Evolutionary conservation across 768 basidiomycete genomes (phyloP).

Genomic region (Dendrothele bispora): DNA sequence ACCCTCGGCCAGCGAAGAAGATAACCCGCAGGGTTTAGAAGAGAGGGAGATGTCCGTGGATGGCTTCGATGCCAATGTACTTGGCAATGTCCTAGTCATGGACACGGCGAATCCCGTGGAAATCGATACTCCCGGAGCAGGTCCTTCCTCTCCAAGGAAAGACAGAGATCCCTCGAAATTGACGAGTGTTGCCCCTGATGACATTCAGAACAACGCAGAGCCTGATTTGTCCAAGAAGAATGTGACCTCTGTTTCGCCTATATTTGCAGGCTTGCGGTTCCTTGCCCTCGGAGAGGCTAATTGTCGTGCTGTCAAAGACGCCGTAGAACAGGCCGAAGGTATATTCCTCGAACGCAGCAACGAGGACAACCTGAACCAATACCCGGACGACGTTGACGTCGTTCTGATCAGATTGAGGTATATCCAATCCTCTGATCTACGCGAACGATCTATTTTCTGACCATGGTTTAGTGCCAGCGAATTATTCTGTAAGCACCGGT

Average conservation of each 20-base stretch:
- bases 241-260: too few relatives aligned
- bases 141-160: neutral
- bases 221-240: neutral
- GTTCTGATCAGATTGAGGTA: constrained; percentile 65
- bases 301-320: constrained; percentile 51
- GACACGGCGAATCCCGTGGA: neutral
- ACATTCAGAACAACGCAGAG: too few relatives aligned
- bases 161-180: too few relatives aligned
- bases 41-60: neutral
- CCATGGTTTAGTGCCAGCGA: constrained; percentile 82
- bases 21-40: too few relatives aligned
- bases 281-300: constrained; percentile 69
- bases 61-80: neutral
- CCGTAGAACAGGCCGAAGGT: constrained; percentile 64
- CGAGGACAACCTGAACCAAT: constrained; percentile 26
- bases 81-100: neutral
- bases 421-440: too few relatives aligned
- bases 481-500: too few relatives aligned
- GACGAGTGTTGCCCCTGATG: too few relatives aligned
- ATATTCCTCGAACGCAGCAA: constrained; percentile 27
- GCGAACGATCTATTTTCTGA: too few relatives aligned
- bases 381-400: constrained; percentile 57
- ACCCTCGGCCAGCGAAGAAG: too few relatives aligned
- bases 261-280: constrained; percentile 61
- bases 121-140: constrained; percentile 3